Evolutionary conservation across 352 stramenopile genomes (phyloP), one percentile per base, ranked within the genome.

Genomic region (Phytophthora litchii): DNA sequence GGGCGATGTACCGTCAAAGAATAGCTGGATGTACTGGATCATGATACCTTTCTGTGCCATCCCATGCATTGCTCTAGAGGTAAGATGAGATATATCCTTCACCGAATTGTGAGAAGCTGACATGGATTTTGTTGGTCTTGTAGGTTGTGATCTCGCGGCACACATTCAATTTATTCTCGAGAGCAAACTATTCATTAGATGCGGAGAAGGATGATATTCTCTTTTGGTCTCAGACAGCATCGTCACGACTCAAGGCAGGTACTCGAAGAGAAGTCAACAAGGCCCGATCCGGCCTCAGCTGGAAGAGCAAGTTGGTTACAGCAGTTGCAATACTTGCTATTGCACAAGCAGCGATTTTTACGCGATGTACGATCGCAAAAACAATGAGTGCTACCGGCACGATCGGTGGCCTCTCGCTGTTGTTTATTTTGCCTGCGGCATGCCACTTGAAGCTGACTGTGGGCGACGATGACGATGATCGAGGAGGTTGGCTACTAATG

Each of bases 61-160:
- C 12, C 50, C 78, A 10, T 73, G 74, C 43, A 74, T 82, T 29
- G 65, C 74, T 10, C 65, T 76, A 31, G 76, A 89, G 70, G 78
- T 86, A 69, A 42, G 23, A 12, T 8, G 4, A 12, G 11, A 38
- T 36, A 25, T 3, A 29, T 14, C 19, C 14, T 23, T 3, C 3
- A 21, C 13, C 14, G 40, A 13, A 20, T 49, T 35, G 10, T 2
- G 16, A 31, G 1, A 20, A 20, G 9, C 29, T 60, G 6, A 44
- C 43, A 57, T 12, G n/a, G n/a, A n/a, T n/a, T n/a, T n/a, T n/a
- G n/a, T n/a, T n/a, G 11, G 21, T 49, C 11, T 29, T 54, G 13
- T 36, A 85, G 78, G 55, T 88, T 43, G 71, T 79, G 8, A 72
- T 83, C 10, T 80, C 72, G 3, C 69, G 67, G 6, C 71, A 87